Conservation (phyloP, 805 yeast species). For the Sugiyamaella smithiae region DNA sequence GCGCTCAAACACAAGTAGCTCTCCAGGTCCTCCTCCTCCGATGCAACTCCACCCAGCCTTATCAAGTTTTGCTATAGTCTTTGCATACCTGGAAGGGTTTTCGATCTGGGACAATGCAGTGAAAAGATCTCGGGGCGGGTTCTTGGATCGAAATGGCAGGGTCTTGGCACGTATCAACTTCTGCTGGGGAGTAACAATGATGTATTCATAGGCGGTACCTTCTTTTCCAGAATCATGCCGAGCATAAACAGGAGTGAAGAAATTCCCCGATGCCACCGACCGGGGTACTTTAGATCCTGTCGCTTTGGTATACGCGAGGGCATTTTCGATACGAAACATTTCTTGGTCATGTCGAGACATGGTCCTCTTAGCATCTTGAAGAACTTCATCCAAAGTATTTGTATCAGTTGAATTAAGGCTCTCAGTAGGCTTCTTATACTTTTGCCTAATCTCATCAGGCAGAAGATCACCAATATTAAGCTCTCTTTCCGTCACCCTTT, state of each 20-base stretch:
- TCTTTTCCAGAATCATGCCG: background rate
- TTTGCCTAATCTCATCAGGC: slow-evolving; percentile 15
- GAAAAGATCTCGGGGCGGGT: slow-evolving; percentile 25
- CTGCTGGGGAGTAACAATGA: slow-evolving; percentile 25
- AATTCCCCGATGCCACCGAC: slow-evolving; percentile 40
- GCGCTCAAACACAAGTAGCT: slow-evolving; percentile 44
- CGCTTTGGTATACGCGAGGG: slow-evolving; percentile 51
- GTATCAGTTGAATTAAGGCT: slow-evolving; percentile 1
- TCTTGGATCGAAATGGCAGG: slow-evolving; percentile 19
- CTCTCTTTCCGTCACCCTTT: background rate
- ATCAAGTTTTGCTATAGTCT: slow-evolving; percentile 44
- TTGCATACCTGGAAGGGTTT: slow-evolving; percentile 23
- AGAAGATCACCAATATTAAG: slow-evolving; percentile 12
- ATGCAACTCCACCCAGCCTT: slow-evolving; percentile 51
- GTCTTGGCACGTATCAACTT: slow-evolving; percentile 21
- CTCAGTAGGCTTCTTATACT: background rate
- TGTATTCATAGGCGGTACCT: slow-evolving; percentile 18
- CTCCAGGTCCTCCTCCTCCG: slow-evolving; percentile 45
- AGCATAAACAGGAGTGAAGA: slow-evolving; percentile 37
- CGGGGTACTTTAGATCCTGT: slow-evolving; percentile 36
- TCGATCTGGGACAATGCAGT: slow-evolving; percentile 21
- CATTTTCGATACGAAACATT: slow-evolving; percentile 46
- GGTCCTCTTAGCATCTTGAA: slow-evolving; percentile 43
- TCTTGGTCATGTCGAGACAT: slow-evolving; percentile 43
- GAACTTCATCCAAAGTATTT: slow-evolving; percentile 40